A percentile compares a stretch with the other conserved stretches of the same genome.
Conservation (phyloP, 768 basidiomycete species). For the Lyophyllum atratum region DNA sequence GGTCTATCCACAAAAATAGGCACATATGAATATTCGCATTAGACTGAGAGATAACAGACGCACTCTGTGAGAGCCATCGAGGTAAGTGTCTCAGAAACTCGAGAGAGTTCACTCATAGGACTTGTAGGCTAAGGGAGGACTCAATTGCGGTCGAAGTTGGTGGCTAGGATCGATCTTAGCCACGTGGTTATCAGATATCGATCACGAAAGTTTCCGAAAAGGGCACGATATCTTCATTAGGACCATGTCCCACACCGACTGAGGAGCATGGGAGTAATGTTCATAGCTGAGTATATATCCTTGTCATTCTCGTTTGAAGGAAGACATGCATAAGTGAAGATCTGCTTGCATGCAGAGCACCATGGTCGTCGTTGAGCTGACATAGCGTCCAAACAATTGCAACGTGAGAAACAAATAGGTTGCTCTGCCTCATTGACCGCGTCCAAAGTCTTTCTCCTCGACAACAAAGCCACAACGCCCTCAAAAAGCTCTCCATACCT, state of each 20-base stretch:
- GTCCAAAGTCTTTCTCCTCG: constrained; percentile 14
- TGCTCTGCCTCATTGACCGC: constrained; percentile 21
- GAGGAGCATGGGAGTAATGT: background rate
- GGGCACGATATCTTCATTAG: too few species aligned
- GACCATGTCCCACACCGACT: too few species aligned
- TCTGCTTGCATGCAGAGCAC: background rate
- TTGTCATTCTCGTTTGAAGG: background rate
- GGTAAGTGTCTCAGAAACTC: constrained; percentile 1
- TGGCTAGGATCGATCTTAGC: background rate
- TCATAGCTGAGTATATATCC: background rate
- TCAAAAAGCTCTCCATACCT: background rate
- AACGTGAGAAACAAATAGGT: constrained; percentile 26
- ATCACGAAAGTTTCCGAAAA: background rate
- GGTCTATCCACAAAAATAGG: background rate
- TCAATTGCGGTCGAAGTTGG: background rate
- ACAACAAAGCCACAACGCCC: constrained; percentile 7
- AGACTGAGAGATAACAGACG: background rate
- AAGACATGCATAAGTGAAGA: background rate
- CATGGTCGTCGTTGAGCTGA: background rate
- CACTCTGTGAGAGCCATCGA: constrained; percentile 6
- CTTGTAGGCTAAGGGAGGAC: background rate
- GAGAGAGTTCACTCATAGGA: constrained; percentile 6
- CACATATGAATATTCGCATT: background rate
- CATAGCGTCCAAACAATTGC: constrained; percentile 20
- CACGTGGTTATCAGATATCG: constrained; percentile 21